Evolutionary conservation across 1,139 yeast species (phyloP).

Genomic region (Candida sp.): DNA sequence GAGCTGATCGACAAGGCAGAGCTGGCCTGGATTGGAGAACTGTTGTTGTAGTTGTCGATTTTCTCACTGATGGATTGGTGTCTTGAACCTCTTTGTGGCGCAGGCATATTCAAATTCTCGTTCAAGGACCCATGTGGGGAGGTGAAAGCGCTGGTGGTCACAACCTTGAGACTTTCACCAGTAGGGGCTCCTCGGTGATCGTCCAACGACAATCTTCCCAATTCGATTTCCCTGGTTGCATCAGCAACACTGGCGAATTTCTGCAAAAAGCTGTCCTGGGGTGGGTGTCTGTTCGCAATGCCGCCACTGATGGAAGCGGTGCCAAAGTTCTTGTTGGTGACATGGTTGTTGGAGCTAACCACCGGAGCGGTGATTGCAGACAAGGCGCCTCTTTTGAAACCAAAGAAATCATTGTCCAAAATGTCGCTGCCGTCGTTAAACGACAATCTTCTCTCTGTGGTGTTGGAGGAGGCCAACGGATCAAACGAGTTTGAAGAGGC

Average conservation of each 20-base stretch:
- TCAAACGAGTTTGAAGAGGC: slow-evolving; percentile 14
- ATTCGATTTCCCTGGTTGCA: slow-evolving; percentile 77
- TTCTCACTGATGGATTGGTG: slow-evolving; percentile 70
- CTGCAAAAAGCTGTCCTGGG: slow-evolving; percentile 58
- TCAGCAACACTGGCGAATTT: slow-evolving; percentile 80
- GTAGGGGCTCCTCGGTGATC: slow-evolving; percentile 27
- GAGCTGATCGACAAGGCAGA: slow-evolving; percentile 42
- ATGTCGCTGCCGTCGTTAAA: slow-evolving; percentile 52
- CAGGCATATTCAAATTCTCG: slow-evolving; percentile 52
- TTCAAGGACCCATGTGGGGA: slow-evolving; percentile 55
- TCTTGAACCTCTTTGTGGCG: slow-evolving; percentile 42
- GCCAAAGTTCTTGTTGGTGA: slow-evolving; percentile 38
- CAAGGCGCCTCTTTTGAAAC: slow-evolving; percentile 50
- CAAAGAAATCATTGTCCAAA: slow-evolving; percentile 45
- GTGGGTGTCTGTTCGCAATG: slow-evolving; percentile 49
- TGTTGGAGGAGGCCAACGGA: slow-evolving; percentile 11
- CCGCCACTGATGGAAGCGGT: slow-evolving; percentile 70
- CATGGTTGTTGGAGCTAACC: slow-evolving; percentile 11
- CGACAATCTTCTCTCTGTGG: slow-evolving; percentile 32
- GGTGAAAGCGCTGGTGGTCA: slow-evolving; percentile 4
- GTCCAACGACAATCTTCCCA: slow-evolving; percentile 31
- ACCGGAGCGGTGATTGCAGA: slow-evolving; percentile 52
- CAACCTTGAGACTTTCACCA: slow-evolving; percentile 16
- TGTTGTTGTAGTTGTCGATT: slow-evolving; percentile 59
- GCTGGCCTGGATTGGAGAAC: slow-evolving; percentile 52